A percentile compares a stretch with the other conserved stretches of the same genome.
Evolutionary conservation across 768 basidiomycete genomes (phyloP).

Genomic region (Psilocybe tampanensis): DNA sequence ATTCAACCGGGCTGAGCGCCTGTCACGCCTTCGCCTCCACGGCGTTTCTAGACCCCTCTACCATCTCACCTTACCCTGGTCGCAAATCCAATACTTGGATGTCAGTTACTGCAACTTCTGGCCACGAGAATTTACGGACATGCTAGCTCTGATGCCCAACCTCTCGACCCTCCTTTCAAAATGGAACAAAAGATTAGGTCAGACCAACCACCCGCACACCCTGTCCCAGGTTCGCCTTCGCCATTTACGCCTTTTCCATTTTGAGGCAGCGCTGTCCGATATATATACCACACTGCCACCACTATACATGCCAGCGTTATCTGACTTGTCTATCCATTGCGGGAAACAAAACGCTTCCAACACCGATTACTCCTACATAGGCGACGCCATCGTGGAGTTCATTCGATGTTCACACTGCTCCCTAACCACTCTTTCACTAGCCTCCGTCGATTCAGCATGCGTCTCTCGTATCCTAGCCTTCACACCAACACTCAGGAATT

Average conservation of each 20-base stretch:
- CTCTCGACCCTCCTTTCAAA: conserved; percentile 7
- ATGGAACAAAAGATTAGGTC: conserved; percentile 3
- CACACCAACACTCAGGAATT: not conserved
- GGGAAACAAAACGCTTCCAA: not conserved
- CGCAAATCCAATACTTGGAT: not conserved
- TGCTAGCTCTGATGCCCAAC: conserved; percentile 10
- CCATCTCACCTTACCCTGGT: not conserved
- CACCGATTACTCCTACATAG: conserved; percentile 6
- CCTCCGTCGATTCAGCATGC: conserved; percentile 1
- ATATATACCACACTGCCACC: not conserved
- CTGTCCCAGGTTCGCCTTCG: not conserved
- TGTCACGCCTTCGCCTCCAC: not conserved
- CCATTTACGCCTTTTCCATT: not conserved
- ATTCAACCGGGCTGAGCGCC: not conserved
- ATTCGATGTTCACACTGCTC: conserved; percentile 11
- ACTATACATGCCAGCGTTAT: not conserved
- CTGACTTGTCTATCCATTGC: not conserved
- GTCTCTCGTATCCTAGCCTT: conserved; percentile 7
- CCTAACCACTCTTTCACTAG: conserved; percentile 9
- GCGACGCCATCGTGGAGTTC: not conserved
- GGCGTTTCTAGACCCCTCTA: not conserved
- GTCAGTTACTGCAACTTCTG: conserved; percentile 11
- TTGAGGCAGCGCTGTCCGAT: not conserved
- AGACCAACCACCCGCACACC: not conserved
- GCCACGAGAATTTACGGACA: conserved; percentile 13